Base-by-base conservation (phyloP, 2,329 filamentous ascomycete genomes). In the Fonsecaea pedrosoi region DNA sequence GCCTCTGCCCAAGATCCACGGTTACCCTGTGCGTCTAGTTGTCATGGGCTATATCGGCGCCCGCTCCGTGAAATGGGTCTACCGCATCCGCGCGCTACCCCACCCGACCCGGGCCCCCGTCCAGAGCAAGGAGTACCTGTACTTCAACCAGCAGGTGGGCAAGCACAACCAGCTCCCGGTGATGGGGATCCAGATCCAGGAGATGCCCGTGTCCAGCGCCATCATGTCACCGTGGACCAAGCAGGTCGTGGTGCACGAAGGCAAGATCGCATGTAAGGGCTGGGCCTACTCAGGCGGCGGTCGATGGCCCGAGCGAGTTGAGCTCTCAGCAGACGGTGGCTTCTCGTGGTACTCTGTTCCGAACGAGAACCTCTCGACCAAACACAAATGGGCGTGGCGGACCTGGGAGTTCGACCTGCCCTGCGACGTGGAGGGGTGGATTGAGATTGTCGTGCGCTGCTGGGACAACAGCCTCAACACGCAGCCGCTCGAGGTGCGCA, bases 1-100 rank as follows among this genome's bases (percentile, higher is more conserved):
- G 67, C 82, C 82, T 0, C 79, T 91, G 0, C 89, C 89, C 0
- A 82, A 81, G 10, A 90, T 90, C 66, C 89, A 91, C 67, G 89
- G 89, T 0, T 88, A 82, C 30, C 89, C 89, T 0, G 77, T 91
- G 0, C 82, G 89, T 4, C 80, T 83, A 0, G 82, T 91, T 0
- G 88, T 90, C 0, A 81, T 88, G 70, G 87, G 87, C 0, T 90
- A 90, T 70, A 90, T 91, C 65, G 89, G 89, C 0, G 89, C 88
- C 0, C 77, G 86, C n/a, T 86, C 83, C 66, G 83, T 85, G 65
- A 89, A 89, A 87, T 61, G 82, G 84, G 0, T 71, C 7, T 87
- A 88, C 57, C 82, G 84, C 0, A 83, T 90, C 76, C 87, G 86
- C 34, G 89, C 85, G 4, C 88, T 91, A 45, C 72, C 79, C 6